Evolutionary conservation across 164 flowering plant species (phyloP).

Genomic region (Dillenia suffruticosa): DNA sequence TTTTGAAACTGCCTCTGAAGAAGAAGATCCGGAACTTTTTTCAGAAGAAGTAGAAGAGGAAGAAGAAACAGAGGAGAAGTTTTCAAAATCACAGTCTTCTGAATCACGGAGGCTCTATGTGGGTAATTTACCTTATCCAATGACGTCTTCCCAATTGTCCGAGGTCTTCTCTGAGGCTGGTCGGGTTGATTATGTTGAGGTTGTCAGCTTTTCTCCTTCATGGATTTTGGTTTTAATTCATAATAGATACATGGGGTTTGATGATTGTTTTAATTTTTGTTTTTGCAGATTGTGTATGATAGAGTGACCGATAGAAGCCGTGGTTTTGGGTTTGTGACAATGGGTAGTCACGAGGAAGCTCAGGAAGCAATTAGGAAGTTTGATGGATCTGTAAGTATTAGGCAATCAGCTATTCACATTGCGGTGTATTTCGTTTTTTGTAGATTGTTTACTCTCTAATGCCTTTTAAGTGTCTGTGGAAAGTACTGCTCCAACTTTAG

Average conservation of each 20-base stretch:
- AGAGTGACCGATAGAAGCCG: conserved; percentile 85
- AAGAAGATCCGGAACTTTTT: conserved; percentile 13
- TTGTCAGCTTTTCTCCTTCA: not conserved
- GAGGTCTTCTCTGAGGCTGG: conserved; percentile 73
- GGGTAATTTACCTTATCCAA: conserved; percentile 75
- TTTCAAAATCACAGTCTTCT: conserved; percentile 4
- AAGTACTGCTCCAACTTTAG: too few species aligned
- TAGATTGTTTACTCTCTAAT: too few species aligned
- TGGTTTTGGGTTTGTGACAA: conserved; percentile 85
- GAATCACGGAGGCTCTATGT: conserved; percentile 55
- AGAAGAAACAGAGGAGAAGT: conserved; percentile 14
- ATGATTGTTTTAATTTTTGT: not conserved
- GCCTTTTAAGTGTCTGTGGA: too few species aligned
- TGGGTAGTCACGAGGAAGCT: conserved; percentile 74
- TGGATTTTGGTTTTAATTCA: not conserved
- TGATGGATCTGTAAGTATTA: conserved; percentile 76
- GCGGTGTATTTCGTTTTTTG: not conserved
- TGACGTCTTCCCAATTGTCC: conserved; percentile 56
- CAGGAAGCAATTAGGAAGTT: conserved; percentile 75
- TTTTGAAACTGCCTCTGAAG: conserved; percentile 14
- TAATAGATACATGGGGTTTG: not conserved
- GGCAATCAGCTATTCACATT: not conserved
- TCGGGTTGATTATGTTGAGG: conserved; percentile 57
- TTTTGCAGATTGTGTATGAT: conserved; percentile 66
- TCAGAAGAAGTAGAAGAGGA: conserved; percentile 21